Evolutionary conservation across 108 stramenopile species (phyloP), one percentile per base, ranked within the genome.

Genomic region (Nannochloropsis gaditana): DNA sequence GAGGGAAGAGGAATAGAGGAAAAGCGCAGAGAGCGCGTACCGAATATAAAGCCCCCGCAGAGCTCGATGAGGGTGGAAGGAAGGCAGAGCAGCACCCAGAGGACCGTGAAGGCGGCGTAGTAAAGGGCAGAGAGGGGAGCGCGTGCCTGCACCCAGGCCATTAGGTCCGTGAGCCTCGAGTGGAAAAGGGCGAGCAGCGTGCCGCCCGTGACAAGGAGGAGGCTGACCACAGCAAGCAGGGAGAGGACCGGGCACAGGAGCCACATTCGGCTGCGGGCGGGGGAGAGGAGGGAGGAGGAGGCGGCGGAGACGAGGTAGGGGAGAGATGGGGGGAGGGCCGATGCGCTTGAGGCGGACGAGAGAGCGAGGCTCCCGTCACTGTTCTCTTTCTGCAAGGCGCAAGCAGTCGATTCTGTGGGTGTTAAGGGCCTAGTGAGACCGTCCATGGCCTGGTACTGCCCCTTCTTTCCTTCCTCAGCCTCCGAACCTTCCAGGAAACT

Each of bases 301-400:
- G 59, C 59, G 59, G 59, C 59, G 59, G 59, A n/a, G 59, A 73
- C 59, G 59, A 73, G 59, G 59, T 73, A 73, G 3, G 59, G 59
- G 59, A 73, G 59, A 73, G 15, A 2, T 2, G 15, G 59, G 59
- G 59, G 59, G 59, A 6, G 59, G 59, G n/a, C 59, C n/a, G 31
- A 31, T 31, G 31, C 31, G 31, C 31, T 31, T 31, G 31, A 31
- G 31, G 31, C 31, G 31, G 0, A 31, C 59, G 59, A 73, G 59
- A n/a, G 6, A n/a, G 59, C 59, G 59, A 15, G 15, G 59, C 59
- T 73, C 3, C n/a, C 59, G 59, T 73, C n/a, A 2, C 19, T 73
- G 59, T 31, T 31, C 31, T 31, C 31, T 31, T 31, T 31, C 31
- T 31, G 31, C 31, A 31, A 31, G 31, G 31, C 31, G 31, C 31